Evolutionary conservation across 1,139 yeast species (phyloP).

Genomic region (Torulaspora pretoriensis): DNA sequence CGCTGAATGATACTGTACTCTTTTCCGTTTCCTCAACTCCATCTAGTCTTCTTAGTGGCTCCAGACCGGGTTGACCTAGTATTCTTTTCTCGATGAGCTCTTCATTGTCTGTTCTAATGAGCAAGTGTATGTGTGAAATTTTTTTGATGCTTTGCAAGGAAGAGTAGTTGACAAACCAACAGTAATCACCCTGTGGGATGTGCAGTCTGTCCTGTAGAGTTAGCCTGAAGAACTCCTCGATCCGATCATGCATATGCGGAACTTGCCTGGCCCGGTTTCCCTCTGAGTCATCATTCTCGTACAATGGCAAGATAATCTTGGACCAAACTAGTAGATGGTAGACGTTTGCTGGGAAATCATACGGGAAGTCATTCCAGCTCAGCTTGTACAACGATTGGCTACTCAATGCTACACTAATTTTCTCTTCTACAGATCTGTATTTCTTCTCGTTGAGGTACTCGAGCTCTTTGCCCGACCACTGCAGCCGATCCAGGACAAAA

Average conservation of each 20-base stretch:
- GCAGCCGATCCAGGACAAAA: conserved; percentile 21
- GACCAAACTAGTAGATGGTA: conserved; percentile 43
- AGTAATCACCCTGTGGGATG: conserved; percentile 20
- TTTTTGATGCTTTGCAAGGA: conserved; percentile 55
- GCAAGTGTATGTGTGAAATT: conserved; percentile 58
- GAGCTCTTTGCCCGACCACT: conserved; percentile 25
- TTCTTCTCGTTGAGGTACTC: conserved; percentile 15
- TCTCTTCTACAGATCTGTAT: conserved; percentile 18
- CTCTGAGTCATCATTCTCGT: conserved; percentile 18
- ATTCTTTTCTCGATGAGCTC: conserved; percentile 4
- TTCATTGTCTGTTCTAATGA: conserved; percentile 36
- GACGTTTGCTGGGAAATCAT: conserved; percentile 38
- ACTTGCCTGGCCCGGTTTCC: conserved; percentile 14
- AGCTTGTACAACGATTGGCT: conserved; percentile 23
- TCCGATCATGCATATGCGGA: conserved; percentile 13
- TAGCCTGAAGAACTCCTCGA: conserved; percentile 21
- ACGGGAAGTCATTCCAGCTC: conserved; percentile 41
- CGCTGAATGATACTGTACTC: conserved; percentile 12
- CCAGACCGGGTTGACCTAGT: conserved; percentile 8
- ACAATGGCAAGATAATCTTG: conserved; percentile 41
- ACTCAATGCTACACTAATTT: conserved; percentile 19
- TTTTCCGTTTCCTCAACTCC: conserved; percentile 23
- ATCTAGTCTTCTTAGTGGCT: conserved; percentile 9
- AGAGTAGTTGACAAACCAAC: conserved; percentile 64
- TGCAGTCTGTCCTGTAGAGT: conserved; percentile 17